Evolutionary conservation across 176 grass and related monocot genomes (phyloP).

Genomic region (Oryza glaberrima): DNA sequence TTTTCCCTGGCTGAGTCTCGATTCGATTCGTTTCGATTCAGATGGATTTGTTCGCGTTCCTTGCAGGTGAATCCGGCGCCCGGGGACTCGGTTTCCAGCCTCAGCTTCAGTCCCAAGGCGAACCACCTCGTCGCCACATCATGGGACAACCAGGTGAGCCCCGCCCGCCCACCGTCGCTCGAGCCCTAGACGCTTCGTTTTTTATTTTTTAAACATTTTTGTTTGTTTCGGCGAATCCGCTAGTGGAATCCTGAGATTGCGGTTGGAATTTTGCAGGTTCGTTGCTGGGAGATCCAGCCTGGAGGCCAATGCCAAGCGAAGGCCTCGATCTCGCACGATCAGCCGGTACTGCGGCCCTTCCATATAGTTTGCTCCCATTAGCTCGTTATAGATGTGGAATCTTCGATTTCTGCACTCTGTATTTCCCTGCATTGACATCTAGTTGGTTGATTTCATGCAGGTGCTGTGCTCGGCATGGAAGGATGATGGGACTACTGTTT

Average conservation of each 20-base stretch:
- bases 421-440: neutral
- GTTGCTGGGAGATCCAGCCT: slow-evolving; percentile 79
- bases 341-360: slow-evolving; percentile 46
- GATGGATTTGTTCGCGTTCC: neutral
- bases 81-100: slow-evolving; percentile 70
- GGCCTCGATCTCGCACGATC: slow-evolving; percentile 74
- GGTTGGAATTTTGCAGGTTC: slow-evolving; percentile 55
- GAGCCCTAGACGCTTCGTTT: neutral
- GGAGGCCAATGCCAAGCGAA: slow-evolving; percentile 70
- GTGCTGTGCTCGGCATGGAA: slow-evolving; percentile 92
- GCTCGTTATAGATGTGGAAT: neutral
- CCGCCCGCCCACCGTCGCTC: neutral
- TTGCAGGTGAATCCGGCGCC: slow-evolving; percentile 47
- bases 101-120: slow-evolving; percentile 80
- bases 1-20: neutral
- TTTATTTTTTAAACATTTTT: neutral
- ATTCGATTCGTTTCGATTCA: slow-evolving; percentile 22
- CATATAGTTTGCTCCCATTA: slow-evolving; percentile 1
- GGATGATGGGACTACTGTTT: slow-evolving; percentile 78
- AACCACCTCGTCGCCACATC: slow-evolving; percentile 81
- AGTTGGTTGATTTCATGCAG: slow-evolving; percentile 41
- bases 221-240: slow-evolving; percentile 20
- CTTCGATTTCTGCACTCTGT: neutral
- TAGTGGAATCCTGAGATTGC: slow-evolving; percentile 25
- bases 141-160: slow-evolving; percentile 82